Base-by-base conservation (phyloP, 1,139 yeast species). In the Yamadazyma aaseri region DNA sequence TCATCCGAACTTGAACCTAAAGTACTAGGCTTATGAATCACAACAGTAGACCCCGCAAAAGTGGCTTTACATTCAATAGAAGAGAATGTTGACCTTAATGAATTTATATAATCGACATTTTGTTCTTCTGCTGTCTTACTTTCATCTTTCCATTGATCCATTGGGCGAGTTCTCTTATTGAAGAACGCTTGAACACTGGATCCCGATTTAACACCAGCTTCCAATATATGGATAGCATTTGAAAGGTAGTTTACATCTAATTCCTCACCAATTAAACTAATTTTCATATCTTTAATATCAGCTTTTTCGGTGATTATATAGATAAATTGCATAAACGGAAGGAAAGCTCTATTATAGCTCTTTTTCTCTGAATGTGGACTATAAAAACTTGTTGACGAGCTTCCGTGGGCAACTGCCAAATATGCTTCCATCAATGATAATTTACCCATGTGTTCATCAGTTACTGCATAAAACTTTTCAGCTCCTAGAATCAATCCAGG, bases 401-500 rank as follows among this genome's bases (percentile, higher is more conserved):
- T 48, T 0, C 90, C 89, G 49, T 76, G 77, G 0, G 92, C 87
- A 4, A 76, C 74, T 0, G 90, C 74, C 9, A 81, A 49, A 47
- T 76, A 85, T 6, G 84, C 82, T 37, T 79, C 82, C 42, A 78
- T 64, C 39, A 82, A 61, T 0, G 86, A 74, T 22, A 83, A 63
- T 46, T 81, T 81, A 3, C 92, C 94, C 32, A 74, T 56, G n/a
- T 65, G 66, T 23, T 73, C 73, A 35, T 79, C 82, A 17, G 79
- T 71, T 0, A 79, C 76, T 1, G 84, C 79, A 47, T 79, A 81
- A 29, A 82, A 72, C 24, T 81, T 60, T 41, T 84, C 86, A 34
- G 86, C 86, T 0, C 96, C 96, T 29, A 79, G 44, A 28, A 84
- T 79, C n/a, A 86, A 51, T 13, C 96, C 96, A 0, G 81, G 81